Conservation (phyloP, 2,329 filamentous ascomycete genomes). For the Thielaviopsis musarum region DNA sequence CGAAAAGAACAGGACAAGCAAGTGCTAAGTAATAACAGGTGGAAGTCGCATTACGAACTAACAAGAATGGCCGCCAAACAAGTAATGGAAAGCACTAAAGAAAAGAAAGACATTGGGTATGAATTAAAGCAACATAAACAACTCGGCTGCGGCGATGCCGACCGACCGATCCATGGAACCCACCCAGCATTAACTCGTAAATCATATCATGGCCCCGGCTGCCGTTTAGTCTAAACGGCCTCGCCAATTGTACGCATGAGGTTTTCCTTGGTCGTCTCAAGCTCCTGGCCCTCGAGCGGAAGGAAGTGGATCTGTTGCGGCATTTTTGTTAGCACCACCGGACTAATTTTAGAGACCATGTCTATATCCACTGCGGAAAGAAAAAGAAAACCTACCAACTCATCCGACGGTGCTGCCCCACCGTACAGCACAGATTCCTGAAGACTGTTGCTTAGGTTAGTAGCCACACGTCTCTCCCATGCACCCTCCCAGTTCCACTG, state of each 20-base stretch:
- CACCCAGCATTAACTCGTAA: conserved; percentile 4
- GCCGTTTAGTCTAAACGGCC: conserved; percentile 14
- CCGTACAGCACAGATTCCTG: conserved; percentile 71
- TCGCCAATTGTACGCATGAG: conserved; percentile 33
- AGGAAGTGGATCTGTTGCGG: conserved; percentile 45
- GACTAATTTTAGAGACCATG: neutral
- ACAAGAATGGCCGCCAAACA: neutral
- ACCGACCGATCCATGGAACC: neutral
- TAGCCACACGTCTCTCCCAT: conserved; percentile 78
- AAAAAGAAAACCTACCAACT: conserved; percentile 42
- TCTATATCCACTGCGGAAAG: too few species aligned
- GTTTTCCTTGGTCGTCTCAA: conserved; percentile 41
- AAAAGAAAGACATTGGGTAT: conserved; percentile 5
- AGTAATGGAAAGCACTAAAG: conserved; percentile 13
- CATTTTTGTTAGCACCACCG: conserved; percentile 5
- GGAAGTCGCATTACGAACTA: conserved; percentile 7
- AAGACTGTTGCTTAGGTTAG: conserved; percentile 58
- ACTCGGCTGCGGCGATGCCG: neutral
- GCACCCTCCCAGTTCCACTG: conserved; percentile 98
- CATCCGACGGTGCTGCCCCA: conserved; percentile 41
- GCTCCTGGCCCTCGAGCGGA: conserved; percentile 41
- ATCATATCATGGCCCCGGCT: conserved; percentile 12
- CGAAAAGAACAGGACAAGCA: neutral
- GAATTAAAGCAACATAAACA: neutral
- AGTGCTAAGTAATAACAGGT: neutral